Evolutionary conservation across 805 yeast species (phyloP), one percentile per base, ranked within the genome.

Genomic region (Metschnikowia matae): DNA sequence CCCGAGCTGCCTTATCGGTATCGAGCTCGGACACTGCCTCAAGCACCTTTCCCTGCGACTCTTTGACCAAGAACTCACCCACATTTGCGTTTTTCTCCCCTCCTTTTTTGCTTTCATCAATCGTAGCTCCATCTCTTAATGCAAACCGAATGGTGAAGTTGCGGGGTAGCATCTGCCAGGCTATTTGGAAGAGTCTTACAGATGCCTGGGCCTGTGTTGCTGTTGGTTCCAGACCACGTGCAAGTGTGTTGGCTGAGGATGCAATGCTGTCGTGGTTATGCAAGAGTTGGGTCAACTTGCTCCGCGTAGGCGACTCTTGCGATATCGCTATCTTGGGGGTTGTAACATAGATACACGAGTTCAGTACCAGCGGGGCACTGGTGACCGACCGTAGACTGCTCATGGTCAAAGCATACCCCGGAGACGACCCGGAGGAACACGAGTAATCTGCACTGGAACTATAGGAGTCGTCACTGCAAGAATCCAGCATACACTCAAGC

Each of bases 1-100:
- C 52, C 21, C 58, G 46, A 10, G 41, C 29, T 26, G 4, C 42
- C 40, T 45, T 48, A 15, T n/a, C 45, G 20, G 26, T 17, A 11
- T 15, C 32, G 11, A 37, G 17, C 45, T 32, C 31, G 11, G 45
- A 4, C 7, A 32, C 14, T 6, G 38, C 31, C 21, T 33, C 45
- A 20, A 21, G 38, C 23, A 31, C 32, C 35, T 39, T 40, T 6
- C 23, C 41, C 20, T 31, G 40, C 18, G 43, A 21, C 21, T 44
- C 40, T 6, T 35, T 21, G 14, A 23, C 40, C 31, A 34, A 17
- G 14, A 43, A 34, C 20, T 43, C 39, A 13, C 46, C 40, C 46
- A 23, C 39, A 4, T 18, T 29, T 2, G 32, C 35, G 23, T 10
- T 35, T 7, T 44, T 17, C 26, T 34, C 39, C 20, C 21, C 32